phyloP scores from a whole-genome alignment of 371 early-diverging fungal species.

The Mortierella sp. region DNA sequence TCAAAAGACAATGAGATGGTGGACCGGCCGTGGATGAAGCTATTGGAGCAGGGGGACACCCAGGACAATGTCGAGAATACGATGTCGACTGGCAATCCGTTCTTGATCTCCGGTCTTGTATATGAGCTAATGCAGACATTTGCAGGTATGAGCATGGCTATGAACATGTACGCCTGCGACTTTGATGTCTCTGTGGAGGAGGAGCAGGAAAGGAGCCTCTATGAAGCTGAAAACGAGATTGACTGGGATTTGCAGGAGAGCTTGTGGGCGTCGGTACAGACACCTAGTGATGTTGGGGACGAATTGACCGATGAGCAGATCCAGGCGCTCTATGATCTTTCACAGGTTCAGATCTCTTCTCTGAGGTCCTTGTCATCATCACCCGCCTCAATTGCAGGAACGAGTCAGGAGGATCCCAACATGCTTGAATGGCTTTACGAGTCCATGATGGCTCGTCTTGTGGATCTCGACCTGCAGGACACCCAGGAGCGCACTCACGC shows the following conservation, averaged over 20 bases:
- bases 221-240: conserved; percentile 7
- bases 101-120: conserved; percentile 17
- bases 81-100: neutral
- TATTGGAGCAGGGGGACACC: neutral
- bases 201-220: neutral
- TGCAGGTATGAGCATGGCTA: neutral
- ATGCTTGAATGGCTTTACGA: conserved; percentile 54
- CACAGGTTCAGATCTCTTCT: conserved; percentile 14
- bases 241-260: conserved; percentile 44
- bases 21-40: conserved; percentile 26
- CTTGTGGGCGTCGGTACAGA: conserved; percentile 27
- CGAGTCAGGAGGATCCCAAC: conserved; percentile 34
- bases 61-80: neutral
- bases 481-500: conserved; percentile 20
- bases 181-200: neutral
- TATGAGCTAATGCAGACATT: conserved; percentile 32
- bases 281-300: conserved; percentile 19
- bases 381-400: neutral
- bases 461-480: conserved; percentile 35
- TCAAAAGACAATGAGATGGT: conserved; percentile 33
- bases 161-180: neutral
- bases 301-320: conserved; percentile 39
- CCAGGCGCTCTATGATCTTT: conserved; percentile 27
- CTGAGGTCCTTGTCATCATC: conserved; percentile 1
- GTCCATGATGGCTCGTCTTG: conserved; percentile 49